Conservation (phyloP, 2,329 filamentous ascomycete genomes). For the Calonectria hongkongensis region DNA sequence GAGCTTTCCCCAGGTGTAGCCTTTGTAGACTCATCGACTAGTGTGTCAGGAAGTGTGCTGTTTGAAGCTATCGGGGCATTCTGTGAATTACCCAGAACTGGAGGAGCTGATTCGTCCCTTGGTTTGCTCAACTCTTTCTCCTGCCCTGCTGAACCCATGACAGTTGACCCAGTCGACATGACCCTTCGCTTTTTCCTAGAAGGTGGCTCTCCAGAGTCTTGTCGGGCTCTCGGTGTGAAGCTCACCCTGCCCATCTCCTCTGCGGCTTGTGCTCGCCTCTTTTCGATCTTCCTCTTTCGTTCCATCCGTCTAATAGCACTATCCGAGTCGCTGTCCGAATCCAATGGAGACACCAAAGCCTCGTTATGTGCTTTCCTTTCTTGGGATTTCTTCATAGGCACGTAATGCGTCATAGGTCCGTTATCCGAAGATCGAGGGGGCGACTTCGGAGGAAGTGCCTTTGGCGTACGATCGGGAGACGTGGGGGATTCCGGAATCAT, state of each 20-base stretch:
- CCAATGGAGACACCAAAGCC: conserved; percentile 48
- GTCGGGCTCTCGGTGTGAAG: conserved; percentile 54
- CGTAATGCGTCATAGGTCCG: conserved; percentile 65
- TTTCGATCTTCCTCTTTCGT: conserved; percentile 61
- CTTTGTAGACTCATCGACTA: conserved; percentile 56
- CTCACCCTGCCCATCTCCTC: conserved; percentile 65
- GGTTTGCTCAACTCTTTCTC: conserved; percentile 3
- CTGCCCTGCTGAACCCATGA: not conserved
- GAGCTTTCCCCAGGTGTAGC: conserved; percentile 57
- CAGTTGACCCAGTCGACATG: conserved; percentile 18
- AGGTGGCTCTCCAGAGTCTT: conserved; percentile 48
- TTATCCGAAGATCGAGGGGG: conserved; percentile 48
- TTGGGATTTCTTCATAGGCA: conserved; percentile 68
- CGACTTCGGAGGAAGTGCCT: conserved; percentile 43
- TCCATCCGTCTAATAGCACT: conserved; percentile 57
- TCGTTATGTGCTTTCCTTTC: conserved; percentile 60
- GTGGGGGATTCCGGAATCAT: conserved; percentile 62
- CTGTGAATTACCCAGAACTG: conserved; percentile 53
- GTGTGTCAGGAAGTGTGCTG: conserved; percentile 47
- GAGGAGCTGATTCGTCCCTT: conserved; percentile 40
- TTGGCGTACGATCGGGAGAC: conserved; percentile 49
- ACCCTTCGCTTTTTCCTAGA: conserved; percentile 55
- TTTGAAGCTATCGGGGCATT: conserved; percentile 51
- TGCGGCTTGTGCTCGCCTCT: conserved; percentile 63
- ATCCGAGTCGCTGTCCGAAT: conserved; percentile 60